These are phyloP conservation scores for Cordyceps cateniannulata DNA, from an alignment of 2,329 filamentous ascomycete genomes.

Conservation along the genomic window DNA sequence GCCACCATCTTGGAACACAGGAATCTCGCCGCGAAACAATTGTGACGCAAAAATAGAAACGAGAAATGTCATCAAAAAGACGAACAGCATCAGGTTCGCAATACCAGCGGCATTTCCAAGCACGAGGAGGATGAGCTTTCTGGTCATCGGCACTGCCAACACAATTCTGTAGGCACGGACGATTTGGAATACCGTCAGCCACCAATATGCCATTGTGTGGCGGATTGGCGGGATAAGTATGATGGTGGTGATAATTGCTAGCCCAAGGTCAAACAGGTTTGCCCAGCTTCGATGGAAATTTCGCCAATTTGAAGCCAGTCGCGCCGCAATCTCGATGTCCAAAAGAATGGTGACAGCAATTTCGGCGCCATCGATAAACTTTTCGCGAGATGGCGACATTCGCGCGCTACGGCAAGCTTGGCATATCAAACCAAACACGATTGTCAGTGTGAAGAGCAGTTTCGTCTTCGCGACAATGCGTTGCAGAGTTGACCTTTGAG, in stretches of 20 bases:
- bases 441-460: slow-evolving; percentile 73
- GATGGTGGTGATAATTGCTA: slow-evolving; percentile 75
- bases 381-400: slow-evolving; percentile 57
- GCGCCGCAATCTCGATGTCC: slow-evolving; percentile 73
- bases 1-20: slow-evolving; percentile 53
- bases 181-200: slow-evolving; percentile 91
- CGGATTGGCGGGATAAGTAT: slow-evolving; percentile 82
- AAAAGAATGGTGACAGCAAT: slow-evolving; percentile 70
- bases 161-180: slow-evolving; percentile 88
- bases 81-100: slow-evolving; percentile 88
- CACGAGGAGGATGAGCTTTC: slow-evolving; percentile 79
- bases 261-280: slow-evolving; percentile 73
- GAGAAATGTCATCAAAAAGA: slow-evolving; percentile 91
- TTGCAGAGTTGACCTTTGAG: slow-evolving; percentile 50
- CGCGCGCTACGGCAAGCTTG: slow-evolving; percentile 70
- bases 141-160: slow-evolving; percentile 78
- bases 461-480: slow-evolving; percentile 66
- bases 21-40: slow-evolving; percentile 83
- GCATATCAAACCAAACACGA: slow-evolving; percentile 71
- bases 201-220: slow-evolving; percentile 69
- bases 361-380: slow-evolving; percentile 67
- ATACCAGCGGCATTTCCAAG: slow-evolving; percentile 90
- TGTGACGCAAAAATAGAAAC: slow-evolving; percentile 90
- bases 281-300: slow-evolving; percentile 66
- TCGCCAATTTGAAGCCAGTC: slow-evolving; percentile 74